These are phyloP conservation scores for Uncinocarpus reesii DNA, from an alignment of 2,329 filamentous ascomycete genomes.

Conservation along the genomic window DNA sequence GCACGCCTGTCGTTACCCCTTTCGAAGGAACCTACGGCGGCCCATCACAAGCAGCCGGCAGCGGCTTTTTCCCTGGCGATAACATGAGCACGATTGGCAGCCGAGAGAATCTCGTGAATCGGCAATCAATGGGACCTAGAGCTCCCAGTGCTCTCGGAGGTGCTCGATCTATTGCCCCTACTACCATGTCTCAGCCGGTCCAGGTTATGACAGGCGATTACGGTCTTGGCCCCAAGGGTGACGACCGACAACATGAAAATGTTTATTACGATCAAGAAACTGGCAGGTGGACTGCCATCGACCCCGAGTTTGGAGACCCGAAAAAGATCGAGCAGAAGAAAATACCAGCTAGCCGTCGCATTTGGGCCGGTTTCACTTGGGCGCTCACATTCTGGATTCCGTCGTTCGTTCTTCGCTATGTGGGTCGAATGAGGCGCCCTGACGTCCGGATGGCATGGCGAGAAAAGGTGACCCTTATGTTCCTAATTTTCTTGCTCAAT, in stretches of 20 bases:
- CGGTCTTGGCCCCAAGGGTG: conserved; percentile 76
- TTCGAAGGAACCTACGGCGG: conserved; percentile 64
- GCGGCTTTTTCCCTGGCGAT: conserved; percentile 60
- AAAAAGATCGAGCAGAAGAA: conserved; percentile 64
- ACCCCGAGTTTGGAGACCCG: conserved; percentile 66
- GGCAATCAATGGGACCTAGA: conserved; percentile 37
- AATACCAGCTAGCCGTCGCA: conserved; percentile 53
- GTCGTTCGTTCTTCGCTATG: conserved; percentile 63
- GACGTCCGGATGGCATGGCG: conserved; percentile 97
- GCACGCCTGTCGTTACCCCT: conserved; percentile 44
- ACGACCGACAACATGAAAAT: conserved; percentile 60
- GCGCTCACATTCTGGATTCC: conserved; percentile 88
- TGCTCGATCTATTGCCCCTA: conserved; percentile 43
- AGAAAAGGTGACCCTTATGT: conserved; percentile 78
- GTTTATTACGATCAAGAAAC: conserved; percentile 58
- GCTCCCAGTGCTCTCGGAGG: conserved; percentile 40
- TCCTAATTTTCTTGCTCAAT: conserved; percentile 74
- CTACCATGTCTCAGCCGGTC: conserved; percentile 47
- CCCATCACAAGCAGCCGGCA: conserved; percentile 45
- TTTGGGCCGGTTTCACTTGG: conserved; percentile 80
- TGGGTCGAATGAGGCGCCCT: conserved; percentile 93
- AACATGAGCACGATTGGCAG: conserved; percentile 56
- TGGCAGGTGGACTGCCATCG: conserved; percentile 59
- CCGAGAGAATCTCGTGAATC: conserved; percentile 55
- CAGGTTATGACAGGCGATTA: conserved; percentile 67